Base-by-base conservation (phyloP, 805 yeast genomes). In the Saitoella complicata region DNA sequence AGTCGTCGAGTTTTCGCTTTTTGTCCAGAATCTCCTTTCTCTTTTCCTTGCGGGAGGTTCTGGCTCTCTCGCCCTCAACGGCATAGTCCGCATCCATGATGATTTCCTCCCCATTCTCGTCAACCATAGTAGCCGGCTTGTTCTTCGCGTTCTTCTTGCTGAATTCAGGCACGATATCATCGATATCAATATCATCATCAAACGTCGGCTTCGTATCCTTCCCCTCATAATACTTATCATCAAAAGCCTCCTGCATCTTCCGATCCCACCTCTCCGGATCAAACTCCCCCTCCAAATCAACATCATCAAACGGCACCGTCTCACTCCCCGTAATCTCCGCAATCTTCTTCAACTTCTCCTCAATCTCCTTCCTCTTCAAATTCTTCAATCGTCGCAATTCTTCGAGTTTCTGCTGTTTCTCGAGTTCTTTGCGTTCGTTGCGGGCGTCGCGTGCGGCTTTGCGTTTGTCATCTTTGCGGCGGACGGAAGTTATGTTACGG, bases 261-360 rank as follows among this genome's bases (percentile, higher is more conserved):
- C 62, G 65, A 60, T 91, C 97, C 97, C 97, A 91, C 49, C 84
- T 94, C 55, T 80, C 85, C 29, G 49, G 53, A 52, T 83, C 85
- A 59, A 84, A 91, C 57, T 91, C 97, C 42, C 81, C 93, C 38
- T 82, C 81, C 49, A 91, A 65, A 53, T 88, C 70, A 42, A 67
- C 68, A 12, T 44, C 46, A 1, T 31, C 32, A 38, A 75, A 70
- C 48, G 78, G 71, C 1, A 69, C 66, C 37, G 74, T 79, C 48
- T 78, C 80, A 13, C 69, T 69, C 1, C 87, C 91, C 31, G 80
- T 76, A 2, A 80, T 84, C 49, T 76, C 72, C 57, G 72, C 72
- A 47, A 82, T 72, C 53, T 75, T 70, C 41, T 68, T 67, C 44
- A 81, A 66, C 50, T 87, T 75, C 55, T 80, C 86, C 53, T 84